Conservation (phyloP, 1,284 basidiomycete species). For the Microbotryum lychnidis-dioicae region DNA sequence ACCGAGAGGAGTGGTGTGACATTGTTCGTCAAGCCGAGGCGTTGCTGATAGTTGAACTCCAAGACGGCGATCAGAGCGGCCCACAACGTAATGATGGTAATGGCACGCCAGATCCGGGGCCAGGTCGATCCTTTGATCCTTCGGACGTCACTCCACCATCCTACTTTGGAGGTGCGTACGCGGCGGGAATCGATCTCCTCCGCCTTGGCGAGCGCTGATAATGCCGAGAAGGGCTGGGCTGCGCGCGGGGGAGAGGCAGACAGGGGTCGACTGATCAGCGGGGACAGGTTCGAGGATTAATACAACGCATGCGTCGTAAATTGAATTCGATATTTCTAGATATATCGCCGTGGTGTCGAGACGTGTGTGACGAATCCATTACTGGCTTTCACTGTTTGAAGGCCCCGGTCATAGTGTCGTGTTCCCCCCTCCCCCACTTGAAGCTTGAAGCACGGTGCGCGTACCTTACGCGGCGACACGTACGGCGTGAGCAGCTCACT, state of each 20-base stretch:
- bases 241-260: not conserved
- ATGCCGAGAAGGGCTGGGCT: constrained; percentile 19
- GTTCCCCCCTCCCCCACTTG: no score
- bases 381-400: no score
- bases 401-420: no score
- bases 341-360: no score
- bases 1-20: constrained; percentile 34
- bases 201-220: constrained; percentile 11
- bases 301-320: no score
- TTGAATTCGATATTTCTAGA: no score
- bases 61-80: constrained; percentile 28
- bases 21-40: constrained; percentile 13
- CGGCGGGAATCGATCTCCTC: constrained; percentile 6
- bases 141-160: constrained; percentile 27
- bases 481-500: no score
- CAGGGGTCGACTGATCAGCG: no score
- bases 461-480: no score
- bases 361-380: no score
- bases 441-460: no score
- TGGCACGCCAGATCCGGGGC: constrained; percentile 31
- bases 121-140: constrained; percentile 21
- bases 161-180: constrained; percentile 15
- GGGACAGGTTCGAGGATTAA: no score
- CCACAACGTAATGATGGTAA: constrained; percentile 32
- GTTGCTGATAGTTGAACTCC: constrained; percentile 25